Conservation (phyloP, 2,329 filamentous ascomycete genomes). For the Aspergillus sp. region DNA sequence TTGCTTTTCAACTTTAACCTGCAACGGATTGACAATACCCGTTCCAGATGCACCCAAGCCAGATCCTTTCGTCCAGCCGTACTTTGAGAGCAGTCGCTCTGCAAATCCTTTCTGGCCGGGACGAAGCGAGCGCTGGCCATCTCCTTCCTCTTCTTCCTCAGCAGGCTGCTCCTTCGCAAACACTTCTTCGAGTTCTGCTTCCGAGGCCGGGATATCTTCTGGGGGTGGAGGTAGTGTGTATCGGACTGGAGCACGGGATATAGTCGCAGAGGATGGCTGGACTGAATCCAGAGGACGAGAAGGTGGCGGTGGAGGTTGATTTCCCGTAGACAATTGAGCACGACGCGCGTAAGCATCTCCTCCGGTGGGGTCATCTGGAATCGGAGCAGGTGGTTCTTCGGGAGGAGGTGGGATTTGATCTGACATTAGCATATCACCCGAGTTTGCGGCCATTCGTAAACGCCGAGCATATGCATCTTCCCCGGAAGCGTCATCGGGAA, state of each 20-base stretch:
- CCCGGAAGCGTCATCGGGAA: constrained; percentile 57
- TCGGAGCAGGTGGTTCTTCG: constrained; percentile 23
- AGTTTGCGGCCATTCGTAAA: constrained; percentile 49
- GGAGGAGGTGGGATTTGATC: constrained; percentile 27
- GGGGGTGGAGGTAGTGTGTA: constrained; percentile 57
- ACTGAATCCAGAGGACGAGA: constrained; percentile 35
- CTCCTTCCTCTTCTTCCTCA: constrained; percentile 29
- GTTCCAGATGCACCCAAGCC: constrained; percentile 78
- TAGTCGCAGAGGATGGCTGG: constrained; percentile 51
- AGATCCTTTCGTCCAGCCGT: constrained; percentile 85
- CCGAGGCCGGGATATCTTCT: constrained; percentile 48
- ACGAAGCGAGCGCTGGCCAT: constrained; percentile 54
- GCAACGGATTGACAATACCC: constrained; percentile 80
- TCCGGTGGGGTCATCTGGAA: constrained; percentile 21
- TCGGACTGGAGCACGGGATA: constrained; percentile 72
- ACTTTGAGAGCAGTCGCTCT: constrained; percentile 83
- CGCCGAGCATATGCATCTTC: constrained; percentile 67
- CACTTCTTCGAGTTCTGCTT: constrained; percentile 48
- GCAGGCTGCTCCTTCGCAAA: constrained; percentile 36
- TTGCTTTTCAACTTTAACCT: constrained; percentile 78
- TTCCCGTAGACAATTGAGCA: constrained; percentile 15
- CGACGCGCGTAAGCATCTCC: constrained; percentile 22
- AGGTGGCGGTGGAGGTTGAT: constrained; percentile 21
- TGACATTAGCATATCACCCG: constrained; percentile 12
- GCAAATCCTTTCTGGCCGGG: constrained; percentile 84